Base-by-base conservation (phyloP, 2,329 filamentous ascomycete genomes). In the Colletotrichum kahawae region DNA sequence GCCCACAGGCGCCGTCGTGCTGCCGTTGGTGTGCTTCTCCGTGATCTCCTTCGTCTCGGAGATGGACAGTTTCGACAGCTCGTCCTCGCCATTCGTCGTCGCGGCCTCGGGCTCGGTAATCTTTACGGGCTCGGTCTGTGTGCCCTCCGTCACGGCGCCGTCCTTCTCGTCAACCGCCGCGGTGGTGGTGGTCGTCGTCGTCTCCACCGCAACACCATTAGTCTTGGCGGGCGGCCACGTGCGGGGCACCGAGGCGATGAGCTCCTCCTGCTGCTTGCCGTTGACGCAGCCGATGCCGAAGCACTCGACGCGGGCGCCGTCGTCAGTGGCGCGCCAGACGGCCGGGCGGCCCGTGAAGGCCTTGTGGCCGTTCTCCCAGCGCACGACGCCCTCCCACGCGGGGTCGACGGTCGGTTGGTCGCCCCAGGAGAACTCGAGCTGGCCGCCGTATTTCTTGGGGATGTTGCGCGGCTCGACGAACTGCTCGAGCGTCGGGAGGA, bases 401-500 rank as follows among this genome's bases (percentile, higher is more conserved):
- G 91, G 90, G 78, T 98, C 96, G n/a, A 96, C 85, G 67, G 91
- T 90, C 8, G 94, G 93, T 84, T 93, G 87, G 76, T 95, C 91
- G 70, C 95, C 95, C 86, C 94, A 98, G 65, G 90, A 85, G 86
- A 94, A 98, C 29, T 98, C 93, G 10, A 98, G 90, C 77, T 95
- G 90, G 59, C 96, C 96, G 75, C 96, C 96, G 82, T 98, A 98
- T 82, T 93, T 92, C 83, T 95, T 95, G 21, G 96, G 96, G 77
- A 98, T 96, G 84, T 96, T 95, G 68, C 91, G 89, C 1, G 91
- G 88, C 68, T 98, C 94, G 82, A 98, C 95, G 85, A 96, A 98
- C 70, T 91, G 88, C 77, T 93, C 90, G 31, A 98, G 91, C 2
- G 95, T 96, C 18, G 93, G 87, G 78, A 93, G 90, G 68, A 97